A percentile compares a stretch with the other conserved stretches of the same genome.
These are phyloP conservation scores for Hypoxylon crocopeplum DNA, from an alignment of 495 filamentous ascomycete genomes.

Conservation along the genomic window DNA sequence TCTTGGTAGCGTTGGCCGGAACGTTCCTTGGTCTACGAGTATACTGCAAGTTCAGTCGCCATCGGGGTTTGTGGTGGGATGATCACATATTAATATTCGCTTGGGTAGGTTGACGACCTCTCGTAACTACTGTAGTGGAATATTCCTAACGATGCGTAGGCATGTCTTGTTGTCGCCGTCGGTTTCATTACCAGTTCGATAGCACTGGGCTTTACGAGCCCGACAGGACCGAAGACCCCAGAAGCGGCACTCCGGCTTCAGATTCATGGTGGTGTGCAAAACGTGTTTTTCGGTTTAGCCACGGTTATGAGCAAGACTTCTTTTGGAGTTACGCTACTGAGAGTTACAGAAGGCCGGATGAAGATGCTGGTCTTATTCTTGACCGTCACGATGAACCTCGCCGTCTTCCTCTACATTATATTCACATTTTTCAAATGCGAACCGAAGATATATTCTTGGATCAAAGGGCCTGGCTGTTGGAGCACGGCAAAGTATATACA, in stretches of 20 bases:
- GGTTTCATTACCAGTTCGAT: constrained; percentile 30
- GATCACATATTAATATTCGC: constrained; percentile 47
- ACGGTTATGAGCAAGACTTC: constrained; percentile 44
- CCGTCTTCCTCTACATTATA: constrained; percentile 47
- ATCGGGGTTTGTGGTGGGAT: constrained; percentile 43
- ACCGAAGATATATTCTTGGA: constrained; percentile 45
- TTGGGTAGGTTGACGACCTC: constrained; percentile 40
- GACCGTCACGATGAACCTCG: constrained; percentile 45
- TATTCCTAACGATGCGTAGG: constrained; percentile 13
- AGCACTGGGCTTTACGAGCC: constrained; percentile 27
- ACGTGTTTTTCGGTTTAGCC: constrained; percentile 32
- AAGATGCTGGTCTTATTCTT: constrained; percentile 40
- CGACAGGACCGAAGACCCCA: constrained; percentile 8
- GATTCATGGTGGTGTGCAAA: constrained; percentile 36
- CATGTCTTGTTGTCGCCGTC: constrained; percentile 25
- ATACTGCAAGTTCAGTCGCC: constrained; percentile 41
- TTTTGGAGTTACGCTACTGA: constrained; percentile 45
- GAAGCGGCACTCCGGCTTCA: constrained; percentile 16
- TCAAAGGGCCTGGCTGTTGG: constrained; percentile 47
- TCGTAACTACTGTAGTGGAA: not conserved
- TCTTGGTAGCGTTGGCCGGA: constrained; percentile 35
- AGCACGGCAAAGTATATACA: constrained; percentile 27
- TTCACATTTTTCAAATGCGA: constrained; percentile 49
- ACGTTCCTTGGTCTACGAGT: constrained; percentile 42
- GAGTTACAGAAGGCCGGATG: constrained; percentile 43